These are phyloP conservation scores for Theobroma grandiflorum DNA, from an alignment of 441 rosid species.

Conservation along the genomic window DNA sequence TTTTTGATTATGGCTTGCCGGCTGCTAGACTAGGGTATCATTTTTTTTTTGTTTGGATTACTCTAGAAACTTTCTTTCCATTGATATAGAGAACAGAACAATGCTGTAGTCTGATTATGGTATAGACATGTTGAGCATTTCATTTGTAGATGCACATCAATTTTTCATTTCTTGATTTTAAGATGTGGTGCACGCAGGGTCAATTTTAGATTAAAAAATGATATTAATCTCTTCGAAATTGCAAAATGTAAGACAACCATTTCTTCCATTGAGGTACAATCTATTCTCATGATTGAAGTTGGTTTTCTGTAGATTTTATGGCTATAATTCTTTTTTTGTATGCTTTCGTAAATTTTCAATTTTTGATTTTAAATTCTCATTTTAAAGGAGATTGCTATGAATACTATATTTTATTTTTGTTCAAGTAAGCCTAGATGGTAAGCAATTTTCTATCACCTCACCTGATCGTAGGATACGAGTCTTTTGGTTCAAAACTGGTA, in stretches of 20 bases:
- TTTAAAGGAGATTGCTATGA: slow-evolving; percentile 11
- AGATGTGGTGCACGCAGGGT: slow-evolving; percentile 66
- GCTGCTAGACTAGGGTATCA: too few relatives aligned
- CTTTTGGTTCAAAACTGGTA: slow-evolving; percentile 92
- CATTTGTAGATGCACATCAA: background rate
- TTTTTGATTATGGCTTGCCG: too few relatives aligned
- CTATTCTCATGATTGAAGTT: background rate
- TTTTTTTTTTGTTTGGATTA: background rate
- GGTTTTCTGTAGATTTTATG: background rate
- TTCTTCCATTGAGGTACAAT: slow-evolving; percentile 84
- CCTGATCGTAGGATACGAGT: slow-evolving; percentile 97
- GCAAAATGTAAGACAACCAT: slow-evolving; percentile 82
- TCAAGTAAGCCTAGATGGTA: slow-evolving; percentile 96
- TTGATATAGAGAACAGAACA: background rate
- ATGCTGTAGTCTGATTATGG: background rate
- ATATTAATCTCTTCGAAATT: slow-evolving; percentile 88
- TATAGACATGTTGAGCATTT: slow-evolving; percentile 7
- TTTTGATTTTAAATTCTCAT: background rate
- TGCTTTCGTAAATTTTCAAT: background rate
- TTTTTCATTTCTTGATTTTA: slow-evolving; percentile 7
- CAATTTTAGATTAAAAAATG: slow-evolving; percentile 85
- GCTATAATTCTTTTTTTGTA: background rate
- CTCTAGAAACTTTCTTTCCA: background rate
- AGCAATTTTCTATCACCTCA: slow-evolving; percentile 82
- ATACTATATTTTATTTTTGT: slow-evolving; percentile 26